phyloP scores from a whole-genome alignment of 495 filamentous ascomycete genomes.

The Poronia punctata region DNA sequence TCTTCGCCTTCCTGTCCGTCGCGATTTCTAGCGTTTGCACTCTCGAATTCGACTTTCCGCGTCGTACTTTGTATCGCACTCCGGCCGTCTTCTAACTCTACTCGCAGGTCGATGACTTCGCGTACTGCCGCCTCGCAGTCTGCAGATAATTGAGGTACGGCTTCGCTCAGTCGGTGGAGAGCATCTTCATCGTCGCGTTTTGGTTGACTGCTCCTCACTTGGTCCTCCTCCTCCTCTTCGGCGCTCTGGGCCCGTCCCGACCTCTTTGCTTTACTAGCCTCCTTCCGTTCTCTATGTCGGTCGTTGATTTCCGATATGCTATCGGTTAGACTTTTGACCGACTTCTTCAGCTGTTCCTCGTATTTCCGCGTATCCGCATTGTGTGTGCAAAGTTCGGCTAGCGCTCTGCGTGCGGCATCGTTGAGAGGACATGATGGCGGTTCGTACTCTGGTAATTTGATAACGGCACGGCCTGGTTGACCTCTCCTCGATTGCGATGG shows the following conservation, averaged over 20 bases:
- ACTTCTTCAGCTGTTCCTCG: slow-evolving; percentile 31
- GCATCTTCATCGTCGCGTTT: slow-evolving; percentile 34
- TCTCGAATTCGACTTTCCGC: slow-evolving; percentile 40
- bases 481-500: slow-evolving; percentile 4
- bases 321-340: slow-evolving; percentile 28
- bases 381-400: slow-evolving; percentile 25
- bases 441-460: slow-evolving; percentile 53
- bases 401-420: slow-evolving; percentile 18
- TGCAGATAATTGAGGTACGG: slow-evolving; percentile 31
- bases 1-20: slow-evolving; percentile 22
- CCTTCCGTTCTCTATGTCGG: slow-evolving; percentile 41
- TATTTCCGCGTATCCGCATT: slow-evolving; percentile 27
- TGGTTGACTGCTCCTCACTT: slow-evolving; percentile 12
- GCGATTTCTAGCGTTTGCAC: slow-evolving; percentile 37
- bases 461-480: slow-evolving; percentile 10
- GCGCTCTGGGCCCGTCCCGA: neutral
- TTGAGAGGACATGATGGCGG: slow-evolving; percentile 45
- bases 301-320: slow-evolving; percentile 48
- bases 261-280: slow-evolving; percentile 30
- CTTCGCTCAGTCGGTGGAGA: slow-evolving; percentile 27
- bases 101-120: slow-evolving; percentile 36
- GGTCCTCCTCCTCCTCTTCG: slow-evolving; percentile 29
- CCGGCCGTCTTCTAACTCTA: slow-evolving; percentile 41
- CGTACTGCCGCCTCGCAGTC: slow-evolving; percentile 37
- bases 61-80: slow-evolving; percentile 32